Evolutionary conservation across 164 flowering plant genomes (phyloP), one percentile per base, ranked within the genome.

Genomic region (Vitis riparia): DNA sequence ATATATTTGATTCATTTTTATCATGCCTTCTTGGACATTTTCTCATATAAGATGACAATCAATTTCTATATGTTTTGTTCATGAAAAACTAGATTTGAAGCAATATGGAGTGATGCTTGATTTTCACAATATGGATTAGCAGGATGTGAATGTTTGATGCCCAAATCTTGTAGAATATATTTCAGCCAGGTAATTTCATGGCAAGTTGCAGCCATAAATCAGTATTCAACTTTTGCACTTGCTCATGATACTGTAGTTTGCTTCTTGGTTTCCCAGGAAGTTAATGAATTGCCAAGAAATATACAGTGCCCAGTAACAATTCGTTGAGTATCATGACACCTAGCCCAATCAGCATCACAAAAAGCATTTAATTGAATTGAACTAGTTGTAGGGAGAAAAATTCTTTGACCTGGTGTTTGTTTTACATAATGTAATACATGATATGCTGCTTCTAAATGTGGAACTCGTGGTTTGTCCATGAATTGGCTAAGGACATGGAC

Each of bases 141-240:
- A 13, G 61, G 70, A n/a, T 30, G 17, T 37, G 47, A 58, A 56
- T 56, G 32, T 5, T 30, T 7, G 16, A 55, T 37, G 23, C n/a
- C 56, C n/a, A 7, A 67, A 55, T 15, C 61, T 32, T 14, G n/a
- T 23, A 9, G 15, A 56, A 56, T 56, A 16, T 56, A 56, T 16
- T 56, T 56, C 17, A 67, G 2, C 70, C 70, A 55, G 6, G 70
- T 37, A 32, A 67, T 49, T 14, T 67, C 70, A 9, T 47, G 7
- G 11, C 49, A 30, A 29, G 70, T 58, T 32, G 11, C 3, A 9
- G 62, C 11, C 50, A 67, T 30, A n/a, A 52, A 30, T 55, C 62
- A 37, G 8, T 67, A 67, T 37, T 56, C 62, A 23, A 53, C 51
- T 32, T 67, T 62, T 9, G 62, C 27, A 9, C 61, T 55, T 19